Percentiles rank a stretch among this genome's conserved stretches.
phyloP scores from a whole-genome alignment of 1,139 yeast genomes.

The Hemisphaericaspora xylofermentans region DNA sequence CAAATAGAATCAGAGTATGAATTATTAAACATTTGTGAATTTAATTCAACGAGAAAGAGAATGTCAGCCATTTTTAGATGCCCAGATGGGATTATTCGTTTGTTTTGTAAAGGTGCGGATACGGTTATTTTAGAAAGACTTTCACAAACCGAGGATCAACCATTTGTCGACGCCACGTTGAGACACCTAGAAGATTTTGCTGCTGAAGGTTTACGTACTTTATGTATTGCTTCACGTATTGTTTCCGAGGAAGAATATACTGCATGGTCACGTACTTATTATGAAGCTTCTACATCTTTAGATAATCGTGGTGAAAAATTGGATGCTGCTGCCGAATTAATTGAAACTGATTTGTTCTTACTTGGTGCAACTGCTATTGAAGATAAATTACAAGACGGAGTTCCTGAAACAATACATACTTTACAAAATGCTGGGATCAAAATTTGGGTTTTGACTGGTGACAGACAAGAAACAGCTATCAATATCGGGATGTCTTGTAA shows the following conservation, averaged over 20 bases:
- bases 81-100: conserved; percentile 87
- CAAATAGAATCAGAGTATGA: conserved; percentile 52
- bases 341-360: conserved; percentile 75
- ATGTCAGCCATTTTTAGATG: conserved; percentile 95
- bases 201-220: conserved; percentile 89
- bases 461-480: conserved; percentile 98
- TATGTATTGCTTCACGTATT: conserved; percentile 87
- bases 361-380: conserved; percentile 98
- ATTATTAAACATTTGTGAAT: conserved; percentile 87
- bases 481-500: conserved; percentile 98
- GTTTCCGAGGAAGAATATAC: conserved; percentile 77
- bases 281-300: conserved; percentile 80
- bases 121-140: conserved; percentile 89
- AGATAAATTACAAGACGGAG: conserved; percentile 96
- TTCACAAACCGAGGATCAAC: conserved; percentile 61
- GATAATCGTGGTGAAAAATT: conserved; percentile 71
- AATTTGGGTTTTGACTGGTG: conserved; percentile 98
- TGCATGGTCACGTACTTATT: conserved; percentile 61
- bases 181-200: conserved; percentile 96
- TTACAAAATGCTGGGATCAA: conserved; percentile 95
- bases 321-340: conserved; percentile 69
- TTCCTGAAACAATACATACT: conserved; percentile 94
- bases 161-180: conserved; percentile 77
- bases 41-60: conserved; percentile 94
- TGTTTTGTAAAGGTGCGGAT: conserved; percentile 97